Evolutionary conservation across 208 protist species (phyloP), one percentile per base, ranked within the genome.

Genomic region (Trypanosoma mega): DNA sequence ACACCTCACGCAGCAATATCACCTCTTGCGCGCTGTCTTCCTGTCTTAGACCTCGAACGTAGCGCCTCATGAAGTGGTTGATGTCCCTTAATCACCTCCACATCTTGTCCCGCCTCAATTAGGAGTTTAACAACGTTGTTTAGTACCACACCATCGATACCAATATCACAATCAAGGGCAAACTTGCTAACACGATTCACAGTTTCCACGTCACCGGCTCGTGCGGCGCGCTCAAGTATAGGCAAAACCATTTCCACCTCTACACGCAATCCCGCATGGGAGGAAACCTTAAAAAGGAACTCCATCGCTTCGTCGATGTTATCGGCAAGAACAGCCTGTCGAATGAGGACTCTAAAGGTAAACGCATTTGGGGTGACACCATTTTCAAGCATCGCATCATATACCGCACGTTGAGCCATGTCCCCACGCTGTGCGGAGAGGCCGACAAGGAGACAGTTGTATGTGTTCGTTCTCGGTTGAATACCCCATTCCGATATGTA

Each of bases 181-280:
- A 82, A 92, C 50, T 90, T 75, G 47, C 81, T 88, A 31, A 94
- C 43, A 39, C 74, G 78, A 41, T 82, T 84, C 14, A 80, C 87
- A 34, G 82, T 90, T 44, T 88, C 84, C 11, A 68, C 83, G 44
- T 94, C 87, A 11, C 87, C 87, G 24, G 67, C 87, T 27, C 80
- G 73, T 8, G 84, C 87, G 24, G 84, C 87, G 0, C 87, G 79
- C 68, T 94, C 87, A 6, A 94, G 20, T 16, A 92, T 90, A 0
- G 84, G 83, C 48, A 94, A 61, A 30, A 94, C 74, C 87, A 94
- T 94, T 64, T 94, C 87, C 64, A 92, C 78, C 84, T 94, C 87
- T 5, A 94, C 78, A 2, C 87, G 78, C 55, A 94, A 69, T 7
- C 82, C 82, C 0, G 73, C 71, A 57, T 85, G 63, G 5, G 49